These are phyloP conservation scores for Paramecium octaurelia DNA, from an alignment of 73 alveolate genomes.

Conservation along the genomic window DNA sequence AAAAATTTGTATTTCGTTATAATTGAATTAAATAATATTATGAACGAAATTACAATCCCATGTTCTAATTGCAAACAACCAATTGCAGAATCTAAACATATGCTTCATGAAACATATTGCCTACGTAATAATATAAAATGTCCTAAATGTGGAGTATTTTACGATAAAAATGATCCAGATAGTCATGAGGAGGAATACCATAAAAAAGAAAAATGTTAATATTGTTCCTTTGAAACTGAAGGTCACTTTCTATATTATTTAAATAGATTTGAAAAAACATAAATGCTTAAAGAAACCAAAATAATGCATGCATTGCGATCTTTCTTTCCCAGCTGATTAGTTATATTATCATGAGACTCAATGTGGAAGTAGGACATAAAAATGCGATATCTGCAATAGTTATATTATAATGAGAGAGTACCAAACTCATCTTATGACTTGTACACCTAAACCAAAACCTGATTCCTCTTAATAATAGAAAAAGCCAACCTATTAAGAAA, in stretches of 20 bases:
- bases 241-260: neutral
- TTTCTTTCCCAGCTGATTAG: neutral
- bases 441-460: neutral
- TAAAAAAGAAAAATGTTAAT: neutral
- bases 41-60: neutral
- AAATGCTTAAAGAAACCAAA: slow-evolving; percentile 5
- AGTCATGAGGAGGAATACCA: slow-evolving; percentile 22
- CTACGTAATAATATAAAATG: slow-evolving; percentile 17
- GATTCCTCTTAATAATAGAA: neutral
- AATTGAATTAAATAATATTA: neutral
- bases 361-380: slow-evolving; percentile 35
- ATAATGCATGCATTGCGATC: neutral
- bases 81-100: slow-evolving; percentile 11
- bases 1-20: slow-evolving; percentile 34
- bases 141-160: neutral
- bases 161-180: slow-evolving; percentile 43
- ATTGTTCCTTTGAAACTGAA: neutral
- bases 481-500: neutral
- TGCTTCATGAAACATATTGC: slow-evolving; percentile 13
- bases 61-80: slow-evolving; percentile 28
- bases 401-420: neutral
- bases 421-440: neutral
- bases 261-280: neutral
- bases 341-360: neutral
- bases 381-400: slow-evolving; percentile 3